Evolutionary conservation across 371 early-diverging fungal genomes (phyloP).

Genomic region (Lichtheimia hyalospora): DNA sequence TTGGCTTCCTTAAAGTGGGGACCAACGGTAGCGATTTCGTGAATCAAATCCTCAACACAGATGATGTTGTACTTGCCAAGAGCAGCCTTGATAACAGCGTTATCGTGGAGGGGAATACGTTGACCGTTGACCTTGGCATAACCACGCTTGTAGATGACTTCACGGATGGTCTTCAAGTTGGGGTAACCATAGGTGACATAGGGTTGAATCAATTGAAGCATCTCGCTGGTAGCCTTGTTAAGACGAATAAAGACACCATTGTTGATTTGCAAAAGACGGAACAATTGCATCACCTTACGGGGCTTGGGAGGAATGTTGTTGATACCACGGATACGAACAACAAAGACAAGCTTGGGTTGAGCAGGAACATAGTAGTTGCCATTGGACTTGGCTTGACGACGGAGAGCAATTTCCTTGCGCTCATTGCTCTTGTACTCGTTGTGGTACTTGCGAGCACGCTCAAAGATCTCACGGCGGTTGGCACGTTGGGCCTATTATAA

Average conservation of each 20-base stretch:
- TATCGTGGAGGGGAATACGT: constrained; percentile 96
- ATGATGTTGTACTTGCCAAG: constrained; percentile 97
- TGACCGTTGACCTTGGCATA: constrained; percentile 97
- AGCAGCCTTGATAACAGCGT: constrained; percentile 91
- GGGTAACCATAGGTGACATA: constrained; percentile 98
- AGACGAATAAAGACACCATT: constrained; percentile 97
- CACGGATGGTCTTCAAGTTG: constrained; percentile 98
- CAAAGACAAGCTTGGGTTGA: constrained; percentile 97
- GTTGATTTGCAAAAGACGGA: constrained; percentile 99
- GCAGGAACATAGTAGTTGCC: constrained; percentile 96
- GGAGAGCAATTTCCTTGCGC: constrained; percentile 85
- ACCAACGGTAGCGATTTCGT: constrained; percentile 99
- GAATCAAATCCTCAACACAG: constrained; percentile 99
- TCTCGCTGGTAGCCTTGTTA: constrained; percentile 98
- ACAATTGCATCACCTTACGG: constrained; percentile 97
- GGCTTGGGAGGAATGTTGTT: constrained; percentile 99
- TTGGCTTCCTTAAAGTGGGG: constrained; percentile 87
- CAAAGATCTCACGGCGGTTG: constrained; percentile 94
- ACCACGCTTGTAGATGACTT: constrained; percentile 99
- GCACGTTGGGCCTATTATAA: constrained; percentile 66
- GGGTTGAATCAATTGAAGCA: constrained; percentile 98
- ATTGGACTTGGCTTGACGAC: constrained; percentile 89
- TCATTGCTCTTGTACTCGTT: constrained; percentile 93
- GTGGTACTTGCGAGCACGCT: constrained; percentile 96
- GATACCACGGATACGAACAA: constrained; percentile 96